Base-by-base conservation (phyloP, 1,139 yeast genomes). In the Schizosaccharomyces versatilis region DNA sequence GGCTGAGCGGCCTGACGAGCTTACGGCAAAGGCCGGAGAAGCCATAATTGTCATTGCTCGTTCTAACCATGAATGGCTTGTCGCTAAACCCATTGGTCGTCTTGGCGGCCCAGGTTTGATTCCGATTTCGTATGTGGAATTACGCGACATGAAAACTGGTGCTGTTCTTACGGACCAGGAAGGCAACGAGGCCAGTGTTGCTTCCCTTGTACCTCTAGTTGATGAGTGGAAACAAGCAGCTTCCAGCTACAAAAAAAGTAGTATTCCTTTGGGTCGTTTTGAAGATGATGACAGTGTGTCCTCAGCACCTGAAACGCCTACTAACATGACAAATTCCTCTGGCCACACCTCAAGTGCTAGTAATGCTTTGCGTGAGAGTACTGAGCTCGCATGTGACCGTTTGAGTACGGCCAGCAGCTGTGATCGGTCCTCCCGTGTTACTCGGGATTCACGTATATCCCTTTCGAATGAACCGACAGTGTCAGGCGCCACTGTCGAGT, bases 51-150 rank as follows among this genome's bases (percentile, higher is more conserved):
- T 90, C 15, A 90, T 95, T 68, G 98, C 98, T 1, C 96, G 88
- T 68, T 94, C 90, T 64, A 90, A 85, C 58, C 84, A 75, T 61
- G 98, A 90, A 68, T 90, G 98, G 98, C 88, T 86, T 64, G 93
- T 90, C 57, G 97, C 97, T 12, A 90, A 90, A 66, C 96, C 96
- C 7, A 84, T 90, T 55, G 94, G 93, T 59, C 73, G 96, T 55
- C 72, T 90, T 54, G 98, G 98, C 14, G 98, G 97, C 0, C 97
- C 97, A 0, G 98, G 98, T 0, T 73, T 90, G 57, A 94, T 90
- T 10, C 98, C 98, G 0, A 93, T 84, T 3, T 78, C 85, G 36
- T 90, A 84, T 65, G 94, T 90, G 39, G 84, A 84, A 64, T 77
- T 90, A 52, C 78, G 90, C 48, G 95, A 90, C 66, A 75, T 86